phyloP scores from a whole-genome alignment of 164 flowering plant genomes.

The Piper longum region DNA sequence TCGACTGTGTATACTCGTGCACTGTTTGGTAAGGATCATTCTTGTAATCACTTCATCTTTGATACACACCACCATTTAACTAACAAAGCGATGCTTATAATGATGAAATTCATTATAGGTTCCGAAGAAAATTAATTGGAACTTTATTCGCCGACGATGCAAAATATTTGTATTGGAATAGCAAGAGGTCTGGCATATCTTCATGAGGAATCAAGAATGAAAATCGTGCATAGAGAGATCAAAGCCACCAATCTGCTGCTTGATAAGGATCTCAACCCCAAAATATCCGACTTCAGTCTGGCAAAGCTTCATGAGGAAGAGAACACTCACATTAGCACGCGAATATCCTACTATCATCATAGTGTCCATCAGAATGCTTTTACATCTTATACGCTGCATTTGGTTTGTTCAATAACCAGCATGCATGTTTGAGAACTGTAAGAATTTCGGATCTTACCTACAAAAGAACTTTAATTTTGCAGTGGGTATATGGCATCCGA shows the following conservation, averaged over 20 bases:
- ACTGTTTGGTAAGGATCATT: slow-evolving; percentile 26
- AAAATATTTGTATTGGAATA: slow-evolving; percentile 30
- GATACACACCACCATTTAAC: not conserved
- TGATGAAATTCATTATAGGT: slow-evolving; percentile 12
- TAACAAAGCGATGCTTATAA: not conserved
- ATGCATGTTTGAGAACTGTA: not conserved
- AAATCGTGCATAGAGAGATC: slow-evolving; percentile 40
- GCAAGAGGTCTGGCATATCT: slow-evolving; percentile 41
- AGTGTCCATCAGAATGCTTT: too few relatives aligned
- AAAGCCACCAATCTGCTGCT: slow-evolving; percentile 31
- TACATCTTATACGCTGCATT: too few relatives aligned
- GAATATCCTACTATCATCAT: too few relatives aligned
- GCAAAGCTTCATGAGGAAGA: slow-evolving; percentile 38
- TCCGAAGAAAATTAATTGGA: slow-evolving; percentile 9
- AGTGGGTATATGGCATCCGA: slow-evolving; percentile 66
- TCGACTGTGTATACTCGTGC: too few relatives aligned
- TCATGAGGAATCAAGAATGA: slow-evolving; percentile 37
- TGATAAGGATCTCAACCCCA: slow-evolving; percentile 25
- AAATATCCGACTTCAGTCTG: slow-evolving; percentile 40
- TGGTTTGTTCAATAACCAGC: too few relatives aligned
- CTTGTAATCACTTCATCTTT: not conserved
- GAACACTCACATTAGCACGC: slow-evolving; percentile 39
- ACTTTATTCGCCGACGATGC: slow-evolving; percentile 30
- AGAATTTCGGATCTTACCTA: not conserved
- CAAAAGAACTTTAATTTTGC: slow-evolving; percentile 1